Evolutionary conservation across 2,329 filamentous ascomycete species (phyloP).

Genomic region (Orbilia quercus): DNA sequence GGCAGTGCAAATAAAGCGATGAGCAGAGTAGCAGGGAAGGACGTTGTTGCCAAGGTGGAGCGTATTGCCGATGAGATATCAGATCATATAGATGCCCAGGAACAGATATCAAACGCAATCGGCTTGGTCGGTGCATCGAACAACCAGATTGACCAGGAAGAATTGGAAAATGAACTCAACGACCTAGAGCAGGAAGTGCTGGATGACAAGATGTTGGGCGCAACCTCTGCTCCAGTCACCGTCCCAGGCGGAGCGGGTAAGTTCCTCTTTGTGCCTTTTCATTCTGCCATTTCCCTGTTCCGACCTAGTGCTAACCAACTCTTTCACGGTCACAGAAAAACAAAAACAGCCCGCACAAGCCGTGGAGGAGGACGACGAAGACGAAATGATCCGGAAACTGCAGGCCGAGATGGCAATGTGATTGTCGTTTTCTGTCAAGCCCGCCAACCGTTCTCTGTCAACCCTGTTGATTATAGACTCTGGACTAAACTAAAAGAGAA

Average conservation of each 20-base stretch:
- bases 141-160: conserved; percentile 82
- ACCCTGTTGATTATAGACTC: conserved; percentile 18
- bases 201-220: conserved; percentile 85
- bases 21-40: conserved; percentile 88
- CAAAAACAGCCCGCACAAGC: conserved; percentile 65
- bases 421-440: conserved; percentile 55
- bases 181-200: conserved; percentile 89
- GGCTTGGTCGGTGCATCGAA: conserved; percentile 72
- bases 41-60: conserved; percentile 90
- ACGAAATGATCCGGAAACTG: conserved; percentile 90
- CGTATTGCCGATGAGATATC: conserved; percentile 88
- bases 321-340: conserved; percentile 64
- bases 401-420: conserved; percentile 98
- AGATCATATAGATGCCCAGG: conserved; percentile 90
- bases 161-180: conserved; percentile 86
- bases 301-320: conserved; percentile 54
- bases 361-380: conserved; percentile 88
- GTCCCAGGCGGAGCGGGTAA: conserved; percentile 75
- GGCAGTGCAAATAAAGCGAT: conserved; percentile 89
- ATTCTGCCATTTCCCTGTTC: neutral
- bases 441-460: conserved; percentile 12
- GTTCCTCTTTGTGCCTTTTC: conserved; percentile 62
- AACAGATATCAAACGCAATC: conserved; percentile 88
- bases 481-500: conserved; percentile 13
- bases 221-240: conserved; percentile 57